phyloP scores from a whole-genome alignment of 2,329 filamentous ascomycete species.

The Pseudocercospora eumusae region DNA sequence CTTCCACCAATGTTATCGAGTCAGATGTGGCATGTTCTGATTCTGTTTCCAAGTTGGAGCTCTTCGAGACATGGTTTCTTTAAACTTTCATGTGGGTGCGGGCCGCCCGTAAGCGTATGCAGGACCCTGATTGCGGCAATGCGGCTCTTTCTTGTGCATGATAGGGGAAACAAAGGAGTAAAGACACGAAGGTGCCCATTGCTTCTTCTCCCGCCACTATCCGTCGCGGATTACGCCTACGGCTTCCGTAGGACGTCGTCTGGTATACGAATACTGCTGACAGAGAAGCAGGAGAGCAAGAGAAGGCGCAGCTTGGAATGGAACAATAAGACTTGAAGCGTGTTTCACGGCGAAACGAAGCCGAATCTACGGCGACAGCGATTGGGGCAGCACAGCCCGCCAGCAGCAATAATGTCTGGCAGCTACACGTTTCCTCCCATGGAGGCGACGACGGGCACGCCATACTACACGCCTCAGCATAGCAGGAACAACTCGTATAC shows the following conservation, averaged over 20 bases:
- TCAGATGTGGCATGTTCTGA: neutral
- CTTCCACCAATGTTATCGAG: neutral
- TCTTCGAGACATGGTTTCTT: neutral
- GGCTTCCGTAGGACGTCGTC: neutral
- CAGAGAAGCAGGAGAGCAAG: neutral
- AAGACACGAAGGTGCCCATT: conserved; percentile 4
- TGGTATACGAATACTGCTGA: neutral
- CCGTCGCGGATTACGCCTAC: neutral
- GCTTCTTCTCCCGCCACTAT: neutral
- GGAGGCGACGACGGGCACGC: conserved; percentile 29
- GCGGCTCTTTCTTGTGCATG: neutral
- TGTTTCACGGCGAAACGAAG: conserved; percentile 7
- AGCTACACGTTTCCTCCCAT: conserved; percentile 47
- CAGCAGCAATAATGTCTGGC: conserved; percentile 46
- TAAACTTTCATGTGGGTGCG: neutral
- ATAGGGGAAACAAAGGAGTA: conserved; percentile 1
- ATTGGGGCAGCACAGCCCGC: neutral
- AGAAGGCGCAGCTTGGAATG: neutral
- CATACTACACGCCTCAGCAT: conserved; percentile 30
- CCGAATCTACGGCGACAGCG: neutral
- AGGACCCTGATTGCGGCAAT: neutral
- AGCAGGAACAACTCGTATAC: conserved; percentile 28
- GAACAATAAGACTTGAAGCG: neutral
- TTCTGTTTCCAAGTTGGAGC: neutral
- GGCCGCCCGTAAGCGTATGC: neutral